Evolutionary conservation across 2,329 filamentous ascomycete genomes (phyloP).

Genomic region (Graphilbum ipis-grandicollis): DNA sequence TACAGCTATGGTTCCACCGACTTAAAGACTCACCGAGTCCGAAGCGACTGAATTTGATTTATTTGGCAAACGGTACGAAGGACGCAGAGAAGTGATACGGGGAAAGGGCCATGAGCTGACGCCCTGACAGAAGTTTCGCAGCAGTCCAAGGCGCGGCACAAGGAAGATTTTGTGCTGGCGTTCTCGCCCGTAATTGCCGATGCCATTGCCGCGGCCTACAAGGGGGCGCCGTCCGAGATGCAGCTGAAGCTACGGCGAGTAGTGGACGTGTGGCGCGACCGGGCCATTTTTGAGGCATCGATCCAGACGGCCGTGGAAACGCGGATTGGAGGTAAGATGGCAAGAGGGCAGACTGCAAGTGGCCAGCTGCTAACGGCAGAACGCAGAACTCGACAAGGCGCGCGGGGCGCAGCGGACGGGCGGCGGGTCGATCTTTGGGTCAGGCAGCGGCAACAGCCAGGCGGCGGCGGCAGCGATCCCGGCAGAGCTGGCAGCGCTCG

Average conservation of each 20-base stretch:
- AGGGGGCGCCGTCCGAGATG: conserved; percentile 68
- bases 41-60: conserved; percentile 80
- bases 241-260: conserved; percentile 79
- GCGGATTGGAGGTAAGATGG: conserved; percentile 65
- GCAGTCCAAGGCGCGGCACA: conserved; percentile 82
- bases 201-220: conserved; percentile 79
- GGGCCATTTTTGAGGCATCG: conserved; percentile 64
- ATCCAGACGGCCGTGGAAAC: conserved; percentile 70
- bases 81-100: too few species aligned
- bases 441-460: conserved; percentile 25
- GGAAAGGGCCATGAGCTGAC: too few species aligned
- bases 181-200: conserved; percentile 88
- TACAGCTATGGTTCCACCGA: conserved; percentile 78
- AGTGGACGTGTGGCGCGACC: conserved; percentile 84
- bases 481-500: conserved; percentile 57
- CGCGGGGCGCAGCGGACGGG: conserved; percentile 34
- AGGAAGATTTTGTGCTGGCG: conserved; percentile 80
- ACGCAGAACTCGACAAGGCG: conserved; percentile 48
- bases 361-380: too few species aligned
- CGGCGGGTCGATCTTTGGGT: conserved; percentile 50
- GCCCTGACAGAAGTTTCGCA: conserved; percentile 64
- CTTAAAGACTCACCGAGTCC: conserved; percentile 73
- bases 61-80: conserved; percentile 71
- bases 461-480: too few species aligned
- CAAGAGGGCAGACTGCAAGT: too few species aligned